Evolutionary conservation across 371 early-diverging fungal genomes (phyloP), one percentile per base, ranked within the genome.

Genomic region (Capillidium heterosporum): DNA sequence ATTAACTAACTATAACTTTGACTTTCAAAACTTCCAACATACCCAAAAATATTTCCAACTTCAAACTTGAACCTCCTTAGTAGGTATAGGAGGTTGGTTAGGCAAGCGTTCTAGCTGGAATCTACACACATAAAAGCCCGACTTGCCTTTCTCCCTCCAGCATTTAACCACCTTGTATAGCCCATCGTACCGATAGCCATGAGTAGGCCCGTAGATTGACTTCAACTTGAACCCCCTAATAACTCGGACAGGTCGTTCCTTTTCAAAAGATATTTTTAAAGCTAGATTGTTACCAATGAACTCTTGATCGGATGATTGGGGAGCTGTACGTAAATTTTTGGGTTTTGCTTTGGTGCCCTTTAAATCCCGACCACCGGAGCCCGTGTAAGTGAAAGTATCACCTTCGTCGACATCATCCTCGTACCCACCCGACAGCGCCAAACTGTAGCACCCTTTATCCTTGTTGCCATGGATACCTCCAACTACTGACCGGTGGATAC

Each of bases 331-430:
- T 5, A 68, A 58, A 57, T 68, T 67, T 50, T 66, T 67, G 1
- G 65, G 65, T 29, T 57, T 60, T 2, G 32, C 32, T 29, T 61
- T 63, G 17, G 67, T 67, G 7, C 69, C 69, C 24, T 10, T 40
- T 27, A 68, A 57, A 47, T 64, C 65, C 21, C 67, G 57, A 21
- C 67, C 67, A 44, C 67, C 65, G 3, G 48, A 52, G 21, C 67
- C 65, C 7, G 67, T 63, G 48, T 59, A 68, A 32, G 56, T 57
- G 56, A 68, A 60, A 1, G 23, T 42, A 19, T 64, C 53, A 21
- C 70, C 70, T 27, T 56, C 21, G 58, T 70, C 70, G 8, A 65
- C 39, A 58, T 70, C 67, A 35, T 65, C 70, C 43, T 60, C 63
- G 57, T 67, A 70, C 17, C 70, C 68, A 13, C 67, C 70, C 8